A percentile compares a stretch with the other conserved stretches of the same genome.
phyloP scores from a whole-genome alignment of 1,284 basidiomycete genomes.

The Cutaneotrichosporon spelunceum region DNA sequence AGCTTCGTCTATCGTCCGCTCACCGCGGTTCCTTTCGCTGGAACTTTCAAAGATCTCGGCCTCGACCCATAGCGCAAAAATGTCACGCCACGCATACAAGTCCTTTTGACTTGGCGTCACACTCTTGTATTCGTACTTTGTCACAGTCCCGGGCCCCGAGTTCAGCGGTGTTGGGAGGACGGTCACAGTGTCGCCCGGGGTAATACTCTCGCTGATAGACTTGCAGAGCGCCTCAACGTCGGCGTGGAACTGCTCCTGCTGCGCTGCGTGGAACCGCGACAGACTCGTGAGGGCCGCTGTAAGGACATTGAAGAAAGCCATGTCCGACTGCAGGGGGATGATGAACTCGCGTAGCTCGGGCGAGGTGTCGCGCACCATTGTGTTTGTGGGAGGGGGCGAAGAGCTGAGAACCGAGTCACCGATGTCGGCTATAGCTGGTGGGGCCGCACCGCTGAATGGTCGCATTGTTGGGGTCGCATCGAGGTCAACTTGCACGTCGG shows the following conservation, averaged over 20 bases:
- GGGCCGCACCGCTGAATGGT: not conserved
- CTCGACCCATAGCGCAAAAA: constrained; percentile 85
- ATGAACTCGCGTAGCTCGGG: constrained; percentile 58
- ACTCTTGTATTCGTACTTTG: constrained; percentile 7
- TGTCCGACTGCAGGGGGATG: constrained; percentile 76
- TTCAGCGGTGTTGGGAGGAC: constrained; percentile 33
- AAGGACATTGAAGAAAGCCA: constrained; percentile 76
- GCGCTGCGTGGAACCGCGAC: constrained; percentile 61
- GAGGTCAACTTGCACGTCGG: constrained; percentile 8
- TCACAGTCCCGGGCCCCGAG: not conserved
- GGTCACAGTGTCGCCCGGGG: constrained; percentile 51
- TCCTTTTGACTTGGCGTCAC: constrained; percentile 57
- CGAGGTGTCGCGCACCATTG: not conserved
- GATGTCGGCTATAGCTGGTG: not conserved
- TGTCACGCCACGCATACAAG: constrained; percentile 86
- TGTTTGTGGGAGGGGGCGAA: not conserved
- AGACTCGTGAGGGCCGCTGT: constrained; percentile 68
- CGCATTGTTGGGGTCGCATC: constrained; percentile 16
- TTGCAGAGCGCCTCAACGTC: constrained; percentile 63
- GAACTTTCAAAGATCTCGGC: constrained; percentile 80
- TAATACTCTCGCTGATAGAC: constrained; percentile 61
- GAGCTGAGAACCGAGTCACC: not conserved
- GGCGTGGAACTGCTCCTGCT: constrained; percentile 64
- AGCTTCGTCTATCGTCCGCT: constrained; percentile 67
- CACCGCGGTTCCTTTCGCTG: constrained; percentile 69